Base-by-base conservation (phyloP, 108 stramenopile species). In the Cyclotella cryptica region DNA sequence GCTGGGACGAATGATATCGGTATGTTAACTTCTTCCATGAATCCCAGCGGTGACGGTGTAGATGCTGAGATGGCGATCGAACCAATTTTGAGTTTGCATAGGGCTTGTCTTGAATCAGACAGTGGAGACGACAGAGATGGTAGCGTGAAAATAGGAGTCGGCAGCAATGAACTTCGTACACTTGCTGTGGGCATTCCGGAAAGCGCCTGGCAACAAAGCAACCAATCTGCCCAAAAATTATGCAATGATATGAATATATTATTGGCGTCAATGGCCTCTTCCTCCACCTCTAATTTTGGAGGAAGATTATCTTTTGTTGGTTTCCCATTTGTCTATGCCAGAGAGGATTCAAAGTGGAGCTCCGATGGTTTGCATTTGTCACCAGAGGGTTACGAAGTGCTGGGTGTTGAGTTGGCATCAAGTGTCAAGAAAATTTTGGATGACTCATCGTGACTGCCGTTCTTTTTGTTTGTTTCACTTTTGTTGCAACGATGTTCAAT, bases 1-100 rank as follows among this genome's bases (percentile, higher is more conserved):
- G 90, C 89, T 17, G 90, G 90, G 8, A 88, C 90, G 0, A 91
- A 93, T 81, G 90, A 91, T 84, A 74, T 93, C 54, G 90, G 81
- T 35, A 81, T 81, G 75, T 40, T 71, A 18, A 70, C 74, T 19
- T 84, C 84, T 12, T 84, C 78, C 22, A 51, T 49, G 57, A 19
- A 18, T 41, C 13, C 29, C 10, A 46, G 22, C 22, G 53, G 14
- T 63, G 64, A 35, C 26, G 40, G 1, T 40, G 45, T 51, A 26
- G 60, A 69, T 68, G 42, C 11, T 35, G 30, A 49, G 5, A 5
- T 8, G 17, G 77, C 68, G 7, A 79, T 66, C 0, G 45, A 69
- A 27, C 74, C 71, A 30, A 91, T 90, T 52, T 19, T 85, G 10
- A 57, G 66, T 35, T 44, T 72, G 65, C 74, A 89, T 51, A 29